Conservation (phyloP, 352 stramenopile species). For the Globisporangium abappressorium region DNA sequence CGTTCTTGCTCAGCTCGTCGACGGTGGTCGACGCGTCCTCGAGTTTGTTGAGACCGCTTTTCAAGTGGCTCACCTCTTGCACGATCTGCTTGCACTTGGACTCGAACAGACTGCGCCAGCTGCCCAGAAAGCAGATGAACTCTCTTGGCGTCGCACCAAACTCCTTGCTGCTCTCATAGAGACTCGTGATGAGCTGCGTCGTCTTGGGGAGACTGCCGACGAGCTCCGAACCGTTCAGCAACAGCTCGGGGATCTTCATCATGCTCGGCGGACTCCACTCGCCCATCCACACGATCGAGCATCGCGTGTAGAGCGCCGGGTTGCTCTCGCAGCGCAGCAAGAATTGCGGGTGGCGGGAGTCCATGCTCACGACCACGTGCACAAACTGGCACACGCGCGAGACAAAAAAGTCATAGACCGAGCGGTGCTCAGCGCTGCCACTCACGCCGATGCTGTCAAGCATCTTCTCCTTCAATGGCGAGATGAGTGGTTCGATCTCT, state of each 20-base stretch:
- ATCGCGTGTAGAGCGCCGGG: conserved; percentile 91
- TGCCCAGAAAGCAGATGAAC: conserved; percentile 83
- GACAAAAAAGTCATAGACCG: conserved; percentile 94
- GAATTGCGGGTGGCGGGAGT: conserved; percentile 70
- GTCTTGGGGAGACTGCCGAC: conserved; percentile 57
- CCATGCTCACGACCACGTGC: conserved; percentile 85
- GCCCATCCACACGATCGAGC: conserved; percentile 92
- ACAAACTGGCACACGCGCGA: conserved; percentile 86
- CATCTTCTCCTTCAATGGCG: conserved; percentile 88
- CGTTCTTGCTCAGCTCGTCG: conserved; percentile 88
- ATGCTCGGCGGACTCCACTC: conserved; percentile 84
- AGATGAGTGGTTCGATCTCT: conserved; percentile 91
- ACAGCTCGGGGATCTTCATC: conserved; percentile 68
- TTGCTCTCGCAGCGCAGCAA: conserved; percentile 91
- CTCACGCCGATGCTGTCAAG: conserved; percentile 67
- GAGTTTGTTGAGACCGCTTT: conserved; percentile 89
- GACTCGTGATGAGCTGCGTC: conserved; percentile 44
- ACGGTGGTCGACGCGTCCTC: conserved; percentile 89
- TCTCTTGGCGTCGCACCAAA: conserved; percentile 80
- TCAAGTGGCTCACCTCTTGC: conserved; percentile 87
- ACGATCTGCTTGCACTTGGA: conserved; percentile 78
- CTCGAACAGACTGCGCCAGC: conserved; percentile 78
- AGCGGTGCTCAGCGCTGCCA: conserved; percentile 54
- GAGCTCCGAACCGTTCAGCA: conserved; percentile 60
- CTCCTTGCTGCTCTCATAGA: conserved; percentile 68